Evolutionary conservation across 257 asterid genomes (phyloP).

Genomic region (Capsicum baccatum): DNA sequence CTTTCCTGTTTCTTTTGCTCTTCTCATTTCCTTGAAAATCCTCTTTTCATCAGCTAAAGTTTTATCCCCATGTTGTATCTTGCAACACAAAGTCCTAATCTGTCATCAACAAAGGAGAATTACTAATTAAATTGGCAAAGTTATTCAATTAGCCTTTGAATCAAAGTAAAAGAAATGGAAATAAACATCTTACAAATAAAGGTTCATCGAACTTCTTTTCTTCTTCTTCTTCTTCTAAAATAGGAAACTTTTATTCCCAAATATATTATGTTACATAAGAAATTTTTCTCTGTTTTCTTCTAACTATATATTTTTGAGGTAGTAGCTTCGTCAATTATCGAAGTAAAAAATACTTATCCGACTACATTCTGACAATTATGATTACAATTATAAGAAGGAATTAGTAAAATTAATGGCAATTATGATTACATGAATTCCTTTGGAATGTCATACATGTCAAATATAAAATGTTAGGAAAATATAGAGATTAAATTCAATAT

Average conservation of each 20-base stretch:
- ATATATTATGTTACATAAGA: not conserved
- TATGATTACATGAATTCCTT: not conserved
- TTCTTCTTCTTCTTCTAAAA: not conserved
- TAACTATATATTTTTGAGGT: not conserved
- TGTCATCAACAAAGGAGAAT: not conserved
- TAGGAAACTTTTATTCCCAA: not conserved
- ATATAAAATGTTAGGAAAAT: too few relatives aligned
- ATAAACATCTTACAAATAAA: not conserved
- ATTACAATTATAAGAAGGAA: not conserved
- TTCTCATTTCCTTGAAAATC: slow-evolving; percentile 8
- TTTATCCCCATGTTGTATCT: slow-evolving; percentile 22
- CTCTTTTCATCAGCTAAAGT: slow-evolving; percentile 11
- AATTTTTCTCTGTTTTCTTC: not conserved
- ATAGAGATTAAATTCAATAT: too few relatives aligned
- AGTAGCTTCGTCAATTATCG: not conserved
- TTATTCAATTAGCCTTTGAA: not conserved
- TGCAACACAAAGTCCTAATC: not conserved
- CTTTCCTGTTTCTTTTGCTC: not conserved
- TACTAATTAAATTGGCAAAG: not conserved
- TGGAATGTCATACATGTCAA: too few relatives aligned
- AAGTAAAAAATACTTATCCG: not conserved
- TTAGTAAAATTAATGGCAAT: not conserved
- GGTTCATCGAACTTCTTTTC: not conserved
- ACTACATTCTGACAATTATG: not conserved
- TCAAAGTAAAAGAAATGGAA: not conserved